Conservation (phyloP, 805 yeast genomes). For the Saturnispora ahearnii region DNA sequence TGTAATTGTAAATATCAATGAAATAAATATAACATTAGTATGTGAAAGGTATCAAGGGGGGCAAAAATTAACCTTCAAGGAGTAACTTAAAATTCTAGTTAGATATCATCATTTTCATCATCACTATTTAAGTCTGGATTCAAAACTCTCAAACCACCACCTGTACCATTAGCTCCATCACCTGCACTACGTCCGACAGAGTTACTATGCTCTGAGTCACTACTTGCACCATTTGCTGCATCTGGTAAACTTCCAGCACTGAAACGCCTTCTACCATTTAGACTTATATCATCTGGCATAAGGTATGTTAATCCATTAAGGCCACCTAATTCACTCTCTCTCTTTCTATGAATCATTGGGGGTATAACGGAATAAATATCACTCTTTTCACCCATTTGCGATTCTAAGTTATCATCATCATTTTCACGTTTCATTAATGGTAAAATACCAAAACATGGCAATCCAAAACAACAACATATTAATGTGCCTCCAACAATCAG, state of each 20-base stretch:
- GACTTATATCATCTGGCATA: constrained; percentile 13
- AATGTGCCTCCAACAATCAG: constrained; percentile 13
- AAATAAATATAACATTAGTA: background rate
- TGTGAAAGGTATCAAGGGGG: background rate
- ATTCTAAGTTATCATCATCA: constrained; percentile 9
- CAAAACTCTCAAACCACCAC: constrained; percentile 25
- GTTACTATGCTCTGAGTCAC: constrained; percentile 10
- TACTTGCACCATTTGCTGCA: constrained; percentile 22
- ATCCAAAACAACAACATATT: constrained; percentile 15
- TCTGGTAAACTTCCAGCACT: constrained; percentile 30
- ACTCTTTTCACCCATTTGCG: constrained; percentile 6
- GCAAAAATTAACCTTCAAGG: background rate
- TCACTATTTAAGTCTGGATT: constrained; percentile 26
- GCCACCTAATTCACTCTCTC: constrained; percentile 6
- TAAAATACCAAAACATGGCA: constrained; percentile 8
- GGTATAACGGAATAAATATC: constrained; percentile 6
- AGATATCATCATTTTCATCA: constrained; percentile 1
- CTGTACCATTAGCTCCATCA: constrained; percentile 4
- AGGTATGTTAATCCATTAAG: constrained; percentile 10
- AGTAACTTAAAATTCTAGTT: background rate
- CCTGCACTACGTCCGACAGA: constrained; percentile 5
- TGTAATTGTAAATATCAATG: background rate
- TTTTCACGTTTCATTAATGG: constrained; percentile 20
- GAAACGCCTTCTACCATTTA: constrained; percentile 23
- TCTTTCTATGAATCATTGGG: constrained; percentile 1